Percentiles rank a stretch among this genome's conserved stretches.
These are phyloP conservation scores for Auriscalpium microsporum DNA, from an alignment of 768 basidiomycete species.

Conservation along the genomic window DNA sequence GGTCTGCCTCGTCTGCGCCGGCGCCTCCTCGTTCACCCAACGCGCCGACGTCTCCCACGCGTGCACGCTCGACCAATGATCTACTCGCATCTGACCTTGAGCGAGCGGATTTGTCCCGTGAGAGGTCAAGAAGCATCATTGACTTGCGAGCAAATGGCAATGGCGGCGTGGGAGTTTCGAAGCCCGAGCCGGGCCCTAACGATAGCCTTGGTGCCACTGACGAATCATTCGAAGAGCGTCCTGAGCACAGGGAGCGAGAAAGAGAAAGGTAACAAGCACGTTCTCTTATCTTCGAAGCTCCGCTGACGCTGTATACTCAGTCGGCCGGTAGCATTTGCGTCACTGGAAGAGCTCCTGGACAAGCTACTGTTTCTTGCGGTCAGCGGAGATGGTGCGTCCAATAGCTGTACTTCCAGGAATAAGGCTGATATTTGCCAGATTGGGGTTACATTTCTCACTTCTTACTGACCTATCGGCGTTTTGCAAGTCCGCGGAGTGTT, in stretches of 20 bases:
- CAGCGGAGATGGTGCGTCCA: conserved; percentile 65
- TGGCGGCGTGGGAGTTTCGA: conserved; percentile 1
- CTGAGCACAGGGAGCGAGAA: conserved; percentile 1
- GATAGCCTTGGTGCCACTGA: conserved; percentile 5
- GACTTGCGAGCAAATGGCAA: conserved; percentile 1
- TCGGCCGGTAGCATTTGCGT: conserved; percentile 62
- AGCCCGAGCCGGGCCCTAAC: background rate
- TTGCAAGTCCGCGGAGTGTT: conserved; percentile 69
- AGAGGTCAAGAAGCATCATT: conserved; percentile 14
- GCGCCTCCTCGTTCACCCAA: conserved; percentile 28
- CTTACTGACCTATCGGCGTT: conserved; percentile 75
- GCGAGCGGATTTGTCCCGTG: conserved; percentile 20
- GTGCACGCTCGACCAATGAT: conserved; percentile 50
- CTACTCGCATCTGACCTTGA: conserved; percentile 35
- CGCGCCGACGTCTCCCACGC: conserved; percentile 40
- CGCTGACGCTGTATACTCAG: conserved; percentile 24
- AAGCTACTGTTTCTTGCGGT: conserved; percentile 77
- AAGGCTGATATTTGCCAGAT: conserved; percentile 35
- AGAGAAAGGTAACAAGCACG: conserved; percentile 40
- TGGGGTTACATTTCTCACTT: conserved; percentile 72
- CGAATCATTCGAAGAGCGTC: conserved; percentile 9
- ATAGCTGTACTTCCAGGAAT: conserved; percentile 1
- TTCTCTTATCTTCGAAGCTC: background rate
- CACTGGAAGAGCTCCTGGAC: conserved; percentile 71
- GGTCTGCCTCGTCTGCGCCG: conserved; percentile 16